Base-by-base conservation (phyloP, 371 early-diverging fungal genomes). In the Actinomucor elegans region DNA sequence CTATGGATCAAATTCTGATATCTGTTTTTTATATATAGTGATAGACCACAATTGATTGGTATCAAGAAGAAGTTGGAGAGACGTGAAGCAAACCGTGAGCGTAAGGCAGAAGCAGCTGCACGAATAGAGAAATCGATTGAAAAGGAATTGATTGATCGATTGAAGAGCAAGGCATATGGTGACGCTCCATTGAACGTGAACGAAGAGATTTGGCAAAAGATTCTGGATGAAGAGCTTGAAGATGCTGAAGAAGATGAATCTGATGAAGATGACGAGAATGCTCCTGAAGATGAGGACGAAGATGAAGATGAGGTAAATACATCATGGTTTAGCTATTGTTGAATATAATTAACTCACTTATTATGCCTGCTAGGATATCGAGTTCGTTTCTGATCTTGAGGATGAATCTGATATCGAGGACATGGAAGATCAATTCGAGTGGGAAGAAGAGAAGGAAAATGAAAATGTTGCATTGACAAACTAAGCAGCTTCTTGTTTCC, bases 61-160 rank as follows among this genome's bases (percentile, higher is more conserved):
- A 87, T 96, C 73, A 94, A 92, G 66, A 94, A 93, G 82, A 99
- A 97, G 80, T 77, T 92, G 43, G 97, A 96, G 52, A 83, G 94
- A 43, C 87, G 97, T 63, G 99, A 99, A 70, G 80, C 85, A 34
- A 79, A 86, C 18, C 79, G 98, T 52, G 99, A 99, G 71, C 77
- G 83, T 45, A 93, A 96, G 69, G 98, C 98, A 5, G 92, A 96
- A 61, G 88, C 88, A 2, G 97, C 95, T 3, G 95, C 99, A 18
- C 84, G 94, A 55, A 81, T 99, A 59, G 99, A 99, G 52, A 88
- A 91, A 74, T 80, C 91, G 9, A 96, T 99, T 62, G 98, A 99
- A 65, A 95, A 97, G 80, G 99, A 99, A 78, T 77, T 99, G 55
- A 75, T 99, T 61, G 90, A 93, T 53, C 83, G 99, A 57, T 79